Evolutionary conservation across 202 grass and related monocot genomes (phyloP).

Genomic region (Panicum virgatum): DNA sequence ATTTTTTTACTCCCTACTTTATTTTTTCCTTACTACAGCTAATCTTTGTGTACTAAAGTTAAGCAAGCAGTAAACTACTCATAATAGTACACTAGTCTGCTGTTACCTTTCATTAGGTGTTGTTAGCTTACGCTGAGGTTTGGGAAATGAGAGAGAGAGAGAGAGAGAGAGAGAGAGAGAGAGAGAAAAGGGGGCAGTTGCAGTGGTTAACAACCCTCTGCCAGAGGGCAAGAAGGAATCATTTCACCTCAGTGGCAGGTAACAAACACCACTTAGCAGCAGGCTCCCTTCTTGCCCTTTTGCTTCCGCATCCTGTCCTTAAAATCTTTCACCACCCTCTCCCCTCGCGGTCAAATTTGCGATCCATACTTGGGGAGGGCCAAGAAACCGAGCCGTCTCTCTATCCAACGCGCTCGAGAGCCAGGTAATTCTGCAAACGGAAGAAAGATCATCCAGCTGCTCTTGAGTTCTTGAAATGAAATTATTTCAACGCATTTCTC

Average conservation of each 20-base stretch:
- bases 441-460: slow-evolving; percentile 11
- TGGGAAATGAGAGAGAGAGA: slow-evolving; percentile 31
- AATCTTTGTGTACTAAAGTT: slow-evolving; percentile 60
- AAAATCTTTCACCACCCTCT: slow-evolving; percentile 53
- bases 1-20: slow-evolving; percentile 48
- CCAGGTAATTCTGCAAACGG: slow-evolving; percentile 38
- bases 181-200: slow-evolving; percentile 31
- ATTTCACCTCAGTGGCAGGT: slow-evolving; percentile 65
- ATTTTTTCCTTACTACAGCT: slow-evolving; percentile 43
- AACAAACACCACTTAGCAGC: slow-evolving; percentile 49
- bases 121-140: slow-evolving; percentile 56
- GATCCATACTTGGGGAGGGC: slow-evolving; percentile 28
- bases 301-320: slow-evolving; percentile 50
- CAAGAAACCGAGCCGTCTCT: slow-evolving; percentile 12
- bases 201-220: slow-evolving; percentile 58
- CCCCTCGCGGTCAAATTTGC: slow-evolving; percentile 50
- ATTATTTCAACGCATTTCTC: slow-evolving; percentile 14
- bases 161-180: not conserved
- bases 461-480: slow-evolving; percentile 31
- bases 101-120: slow-evolving; percentile 45
- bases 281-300: slow-evolving; percentile 34
- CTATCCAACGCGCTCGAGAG: slow-evolving; percentile 5
- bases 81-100: slow-evolving; percentile 35
- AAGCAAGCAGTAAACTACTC: slow-evolving; percentile 57
- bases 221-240: slow-evolving; percentile 64